phyloP scores from a whole-genome alignment of 805 yeast species.

The Candida alai region DNA sequence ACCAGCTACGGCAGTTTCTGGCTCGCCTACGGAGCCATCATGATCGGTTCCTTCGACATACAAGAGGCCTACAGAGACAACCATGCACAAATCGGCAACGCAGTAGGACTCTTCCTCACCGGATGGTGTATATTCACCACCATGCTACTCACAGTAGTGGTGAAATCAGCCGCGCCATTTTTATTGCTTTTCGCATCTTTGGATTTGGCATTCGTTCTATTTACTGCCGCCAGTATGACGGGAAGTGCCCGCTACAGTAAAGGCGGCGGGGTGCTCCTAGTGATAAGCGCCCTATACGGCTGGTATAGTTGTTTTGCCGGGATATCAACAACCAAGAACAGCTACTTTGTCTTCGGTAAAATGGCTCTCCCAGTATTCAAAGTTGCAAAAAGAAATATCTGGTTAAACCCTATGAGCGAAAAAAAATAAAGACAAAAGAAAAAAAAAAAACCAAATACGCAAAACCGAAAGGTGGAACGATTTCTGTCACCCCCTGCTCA shows the following conservation, averaged over 20 bases:
- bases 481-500: too few species aligned
- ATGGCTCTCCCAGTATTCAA: background rate
- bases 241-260: conserved; percentile 36
- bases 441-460: too few species aligned
- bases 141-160: conserved; percentile 48
- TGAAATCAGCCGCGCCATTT: conserved; percentile 64
- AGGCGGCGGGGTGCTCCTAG: conserved; percentile 62
- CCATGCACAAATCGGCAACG: conserved; percentile 40
- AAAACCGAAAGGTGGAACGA: too few species aligned
- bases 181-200: conserved; percentile 53
- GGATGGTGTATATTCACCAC: conserved; percentile 65
- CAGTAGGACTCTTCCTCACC: conserved; percentile 54
- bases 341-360: conserved; percentile 40
- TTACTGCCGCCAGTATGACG: conserved; percentile 49
- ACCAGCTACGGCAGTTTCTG: conserved; percentile 67
- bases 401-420: too few species aligned
- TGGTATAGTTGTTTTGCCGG: conserved; percentile 63
- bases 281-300: conserved; percentile 51
- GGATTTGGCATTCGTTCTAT: conserved; percentile 51
- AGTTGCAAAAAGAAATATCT: too few species aligned
- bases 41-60: conserved; percentile 59
- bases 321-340: conserved; percentile 53
- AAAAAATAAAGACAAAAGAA: too few species aligned
- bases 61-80: conserved; percentile 45
- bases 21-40: conserved; percentile 60